Conservation (phyloP, 352 stramenopile genomes). For the Globisporangium splendens region DNA sequence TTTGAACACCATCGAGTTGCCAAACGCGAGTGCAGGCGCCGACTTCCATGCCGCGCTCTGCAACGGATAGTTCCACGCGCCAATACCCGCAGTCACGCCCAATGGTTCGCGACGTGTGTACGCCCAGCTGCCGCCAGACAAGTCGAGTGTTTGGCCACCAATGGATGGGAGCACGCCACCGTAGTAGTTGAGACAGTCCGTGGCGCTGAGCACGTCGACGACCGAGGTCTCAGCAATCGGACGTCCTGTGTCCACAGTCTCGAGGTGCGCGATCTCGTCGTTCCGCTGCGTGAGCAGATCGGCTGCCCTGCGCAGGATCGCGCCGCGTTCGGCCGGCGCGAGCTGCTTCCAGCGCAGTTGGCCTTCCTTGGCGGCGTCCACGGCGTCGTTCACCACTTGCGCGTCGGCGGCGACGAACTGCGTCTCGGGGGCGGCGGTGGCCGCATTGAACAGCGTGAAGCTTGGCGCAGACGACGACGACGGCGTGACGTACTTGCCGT, state of each 20-base stretch:
- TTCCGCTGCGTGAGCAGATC: constrained; percentile 57
- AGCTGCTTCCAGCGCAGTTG: constrained; percentile 66
- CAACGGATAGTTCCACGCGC: constrained; percentile 82
- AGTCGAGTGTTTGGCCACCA: constrained; percentile 64
- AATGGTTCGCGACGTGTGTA: constrained; percentile 77
- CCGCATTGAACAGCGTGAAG: constrained; percentile 63
- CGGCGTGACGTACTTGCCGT: constrained; percentile 50
- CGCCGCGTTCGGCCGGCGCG: constrained; percentile 55
- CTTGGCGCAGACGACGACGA: constrained; percentile 10
- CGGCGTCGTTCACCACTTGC: constrained; percentile 45
- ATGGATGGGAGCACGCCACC: constrained; percentile 58
- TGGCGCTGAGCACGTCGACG: constrained; percentile 66
- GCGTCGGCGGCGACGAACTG: constrained; percentile 45
- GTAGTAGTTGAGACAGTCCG: constrained; percentile 81
- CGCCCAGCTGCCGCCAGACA: constrained; percentile 62
- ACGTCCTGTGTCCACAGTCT: constrained; percentile 77
- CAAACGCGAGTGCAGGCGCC: constrained; percentile 76
- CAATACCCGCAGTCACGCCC: constrained; percentile 70
- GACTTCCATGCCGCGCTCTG: constrained; percentile 82
- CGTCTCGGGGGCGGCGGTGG: constrained; percentile 43
- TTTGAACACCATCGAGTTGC: constrained; percentile 93
- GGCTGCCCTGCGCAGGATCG: constrained; percentile 57
- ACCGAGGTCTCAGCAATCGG: constrained; percentile 69
- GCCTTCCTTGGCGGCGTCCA: constrained; percentile 32
- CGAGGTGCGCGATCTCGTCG: constrained; percentile 63